Base-by-base conservation (phyloP, 495 filamentous ascomycete species). In the Articulospora tetracladia region DNA sequence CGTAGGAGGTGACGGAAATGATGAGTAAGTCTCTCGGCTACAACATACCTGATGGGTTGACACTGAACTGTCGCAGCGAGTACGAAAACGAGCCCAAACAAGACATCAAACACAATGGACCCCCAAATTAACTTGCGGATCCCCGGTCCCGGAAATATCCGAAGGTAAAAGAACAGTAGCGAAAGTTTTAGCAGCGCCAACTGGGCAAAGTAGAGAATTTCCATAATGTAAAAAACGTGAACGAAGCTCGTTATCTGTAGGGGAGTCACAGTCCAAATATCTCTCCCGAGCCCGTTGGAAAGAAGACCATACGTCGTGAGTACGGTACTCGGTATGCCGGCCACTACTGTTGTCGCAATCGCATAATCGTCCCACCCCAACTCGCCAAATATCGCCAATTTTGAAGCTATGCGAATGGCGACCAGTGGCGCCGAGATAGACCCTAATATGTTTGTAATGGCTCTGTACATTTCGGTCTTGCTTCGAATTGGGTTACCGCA, bases 61-160 rank as follows among this genome's bases (percentile, higher is more conserved):
- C 80, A 83, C 27, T 75, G 66, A 27, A 81, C 73, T 3, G 70
- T 69, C 1, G 71, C 70, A 1, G 74, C 67, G 23, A 81, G 39
- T 2, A 81, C 66, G 44, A 73, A 77, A 4, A 72, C 60, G 12
- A 76, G 52, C 27, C 76, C 64, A 56, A 76, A 77, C 1, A 70
- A n/a, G 1, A 73, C 59, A 44, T 77, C 76, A 0, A 79, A 30
- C 2, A 62, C 66, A 36, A 78, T 72, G 2, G 74, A 57, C 22
- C 62, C 55, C 48, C 67, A 73, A 34, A 69, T 70, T 7, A 66
- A 53, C 13, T 55, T 65, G 1, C 69, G 67, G 28, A 77, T 69
- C 25, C 26, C 56, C 3, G 63, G 55, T 22, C 71, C 63, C 10
- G 60, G 61, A 59, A 73, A 76, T 47, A 75, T 69, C 13, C 69